Percentiles rank a stretch among this genome's conserved stretches.
phyloP scores from a whole-genome alignment of 768 basidiomycete genomes.

The Sistotremastrum niveocremeum region DNA sequence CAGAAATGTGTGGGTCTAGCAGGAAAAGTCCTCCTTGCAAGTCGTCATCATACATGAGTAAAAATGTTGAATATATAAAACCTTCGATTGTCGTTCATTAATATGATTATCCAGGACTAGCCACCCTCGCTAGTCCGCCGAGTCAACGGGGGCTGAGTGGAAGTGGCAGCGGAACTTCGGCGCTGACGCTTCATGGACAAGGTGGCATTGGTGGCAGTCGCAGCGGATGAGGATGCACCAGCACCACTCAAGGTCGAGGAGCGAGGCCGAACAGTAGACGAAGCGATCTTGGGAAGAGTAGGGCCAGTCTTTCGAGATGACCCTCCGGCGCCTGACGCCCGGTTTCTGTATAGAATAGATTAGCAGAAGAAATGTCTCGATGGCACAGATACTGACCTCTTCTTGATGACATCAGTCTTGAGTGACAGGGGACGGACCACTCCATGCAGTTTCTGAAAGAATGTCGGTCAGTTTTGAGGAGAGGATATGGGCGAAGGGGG shows the following conservation, averaged over 20 bases:
- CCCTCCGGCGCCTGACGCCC: slow-evolving; percentile 60
- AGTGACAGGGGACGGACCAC: slow-evolving; percentile 88
- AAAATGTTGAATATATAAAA: too few species aligned
- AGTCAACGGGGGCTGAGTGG: slow-evolving; percentile 26
- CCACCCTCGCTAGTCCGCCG: slow-evolving; percentile 16
- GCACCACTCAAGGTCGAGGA: slow-evolving; percentile 51
- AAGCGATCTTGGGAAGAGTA: slow-evolving; percentile 59
- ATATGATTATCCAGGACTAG: not conserved
- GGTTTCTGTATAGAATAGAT: slow-evolving; percentile 38
- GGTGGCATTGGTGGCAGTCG: slow-evolving; percentile 9
- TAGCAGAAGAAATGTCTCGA: slow-evolving; percentile 5
- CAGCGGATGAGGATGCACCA: not conserved
- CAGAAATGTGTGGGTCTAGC: too few species aligned
- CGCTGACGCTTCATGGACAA: slow-evolving; percentile 65
- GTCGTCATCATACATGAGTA: too few species aligned
- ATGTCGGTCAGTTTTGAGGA: not conserved
- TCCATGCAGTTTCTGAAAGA: slow-evolving; percentile 77
- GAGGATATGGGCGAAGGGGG: not conserved
- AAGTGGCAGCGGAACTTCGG: slow-evolving; percentile 48
- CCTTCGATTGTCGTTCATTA: too few species aligned
- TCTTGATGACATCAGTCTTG: slow-evolving; percentile 97
- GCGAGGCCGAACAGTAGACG: slow-evolving; percentile 58
- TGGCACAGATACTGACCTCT: slow-evolving; percentile 40
- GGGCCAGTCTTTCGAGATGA: slow-evolving; percentile 51
- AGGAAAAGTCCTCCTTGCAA: too few species aligned